These are phyloP conservation scores for Tetradesmus obliquus DNA, from an alignment of 139 green algal species.

Conservation along the genomic window DNA sequence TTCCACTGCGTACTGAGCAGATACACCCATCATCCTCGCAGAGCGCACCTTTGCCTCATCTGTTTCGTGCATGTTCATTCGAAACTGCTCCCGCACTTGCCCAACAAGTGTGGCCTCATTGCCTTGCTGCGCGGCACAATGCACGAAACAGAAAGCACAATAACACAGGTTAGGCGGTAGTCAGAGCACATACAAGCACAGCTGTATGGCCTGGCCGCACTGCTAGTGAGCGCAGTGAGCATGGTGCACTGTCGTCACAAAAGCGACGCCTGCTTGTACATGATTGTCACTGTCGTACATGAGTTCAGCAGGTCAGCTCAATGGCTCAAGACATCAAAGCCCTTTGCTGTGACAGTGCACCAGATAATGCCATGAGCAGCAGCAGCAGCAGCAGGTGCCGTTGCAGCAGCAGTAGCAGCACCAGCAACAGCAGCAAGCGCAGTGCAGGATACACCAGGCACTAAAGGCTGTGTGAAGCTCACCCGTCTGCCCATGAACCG, in stretches of 20 bases:
- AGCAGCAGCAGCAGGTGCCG: background rate
- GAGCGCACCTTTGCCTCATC: constrained; percentile 60
- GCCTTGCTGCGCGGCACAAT: constrained; percentile 55
- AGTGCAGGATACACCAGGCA: background rate
- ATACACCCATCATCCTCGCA: no score
- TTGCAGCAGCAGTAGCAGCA: background rate
- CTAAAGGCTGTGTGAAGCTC: background rate
- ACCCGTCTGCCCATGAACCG: constrained; percentile 62
- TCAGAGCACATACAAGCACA: no score
- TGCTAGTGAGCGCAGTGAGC: no score
- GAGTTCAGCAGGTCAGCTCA: no score
- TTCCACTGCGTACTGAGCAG: no score
- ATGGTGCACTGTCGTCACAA: no score
- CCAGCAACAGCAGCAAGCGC: background rate
- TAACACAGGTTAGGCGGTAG: no score
- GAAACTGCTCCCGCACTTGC: constrained; percentile 62
- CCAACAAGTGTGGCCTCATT: constrained; percentile 53
- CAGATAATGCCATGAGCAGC: background rate
- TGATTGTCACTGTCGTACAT: no score
- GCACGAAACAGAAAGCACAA: no score
- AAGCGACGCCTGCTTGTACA: no score
- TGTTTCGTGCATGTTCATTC: constrained; percentile 64
- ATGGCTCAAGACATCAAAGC: no score
- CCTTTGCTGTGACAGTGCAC: background rate
- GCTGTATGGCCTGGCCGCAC: no score